A percentile compares a stretch with the other conserved stretches of the same genome.
phyloP scores from a whole-genome alignment of 2,329 filamentous ascomycete genomes.

The Fusarium paranaense region DNA sequence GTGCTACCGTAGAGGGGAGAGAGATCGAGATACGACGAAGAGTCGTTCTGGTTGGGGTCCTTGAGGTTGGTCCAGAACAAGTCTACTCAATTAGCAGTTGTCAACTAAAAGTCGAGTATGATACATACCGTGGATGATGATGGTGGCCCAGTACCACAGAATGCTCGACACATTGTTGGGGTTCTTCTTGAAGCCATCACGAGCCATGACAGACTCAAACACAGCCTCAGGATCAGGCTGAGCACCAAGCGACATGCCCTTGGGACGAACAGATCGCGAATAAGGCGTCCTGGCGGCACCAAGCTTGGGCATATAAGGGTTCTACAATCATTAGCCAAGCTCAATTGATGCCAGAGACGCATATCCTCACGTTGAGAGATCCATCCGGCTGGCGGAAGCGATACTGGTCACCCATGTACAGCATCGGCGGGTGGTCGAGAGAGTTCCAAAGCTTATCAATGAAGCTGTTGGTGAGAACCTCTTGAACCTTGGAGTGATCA shows the following conservation, averaged over 20 bases:
- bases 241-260: slow-evolving; percentile 69
- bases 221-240: slow-evolving; percentile 74
- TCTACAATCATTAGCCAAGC: slow-evolving; percentile 53
- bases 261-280: slow-evolving; percentile 71
- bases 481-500: slow-evolving; percentile 69
- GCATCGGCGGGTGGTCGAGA: slow-evolving; percentile 77
- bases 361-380: slow-evolving; percentile 67
- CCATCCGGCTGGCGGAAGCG: slow-evolving; percentile 78
- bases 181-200: slow-evolving; percentile 64
- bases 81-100: slow-evolving; percentile 53
- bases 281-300: slow-evolving; percentile 77
- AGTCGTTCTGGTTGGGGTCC: slow-evolving; percentile 71
- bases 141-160: slow-evolving; percentile 78
- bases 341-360: neutral
- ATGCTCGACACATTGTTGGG: slow-evolving; percentile 80
- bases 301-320: slow-evolving; percentile 72
- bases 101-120: rapidly evolving
- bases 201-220: slow-evolving; percentile 72
- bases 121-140: slow-evolving; percentile 74
- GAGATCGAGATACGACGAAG: slow-evolving; percentile 78
- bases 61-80: slow-evolving; percentile 76
- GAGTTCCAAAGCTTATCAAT: slow-evolving; percentile 77
- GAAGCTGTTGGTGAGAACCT: slow-evolving; percentile 74
- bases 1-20: slow-evolving; percentile 79
- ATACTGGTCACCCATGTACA: slow-evolving; percentile 72